Base-by-base conservation (phyloP, 352 stramenopile species). In the Phytophthora capsici region DNA sequence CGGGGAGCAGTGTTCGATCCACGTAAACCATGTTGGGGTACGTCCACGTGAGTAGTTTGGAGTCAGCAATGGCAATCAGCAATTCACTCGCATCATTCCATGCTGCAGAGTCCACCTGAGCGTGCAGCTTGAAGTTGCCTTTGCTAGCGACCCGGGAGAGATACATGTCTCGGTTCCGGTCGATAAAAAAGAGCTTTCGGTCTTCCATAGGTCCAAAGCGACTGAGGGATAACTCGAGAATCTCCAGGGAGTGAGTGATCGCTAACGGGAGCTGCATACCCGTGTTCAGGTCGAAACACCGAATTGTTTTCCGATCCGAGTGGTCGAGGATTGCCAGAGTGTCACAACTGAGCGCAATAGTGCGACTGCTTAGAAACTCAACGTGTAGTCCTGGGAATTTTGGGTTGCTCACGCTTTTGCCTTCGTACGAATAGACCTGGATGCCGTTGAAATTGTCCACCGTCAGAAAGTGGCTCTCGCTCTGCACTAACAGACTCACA, bases 341-440 rank as follows among this genome's bases (percentile, higher is more conserved):
- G 41, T 98, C 94, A 30, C 82, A 77, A 64, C 84, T 94, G 19
- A 98, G 77, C 13, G 88, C 86, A 19, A 98, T 85, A 19, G 88
- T 93, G 53, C 79, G 83, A 23, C 71, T 74, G 62, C 93, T 96
- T 26, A 98, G 75, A 28, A 97, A 95, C 37, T 98, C 88, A 12
- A 91, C 71, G 37, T 94, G 89, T 50, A 98, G 81, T 19, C 90
- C 92, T 0, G 82, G 70, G 55, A 98, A 96, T 40, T 91, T 91
- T 0, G 90, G 90, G 20, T 75, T 89, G 77, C 89, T 95, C 26
- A 98, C 77, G 14, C 77, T 67, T 47, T 96, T 91, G 43, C 92
- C 94, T 74, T 98, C 95, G 70, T 97, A 98, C 47, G 89, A 94
- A 68, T 96, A 98, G 12, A 97, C 77, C 55, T 96, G 89, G 48